These are phyloP conservation scores for Cornus florida DNA, from an alignment of 148 eudicot species.

Conservation along the genomic window DNA sequence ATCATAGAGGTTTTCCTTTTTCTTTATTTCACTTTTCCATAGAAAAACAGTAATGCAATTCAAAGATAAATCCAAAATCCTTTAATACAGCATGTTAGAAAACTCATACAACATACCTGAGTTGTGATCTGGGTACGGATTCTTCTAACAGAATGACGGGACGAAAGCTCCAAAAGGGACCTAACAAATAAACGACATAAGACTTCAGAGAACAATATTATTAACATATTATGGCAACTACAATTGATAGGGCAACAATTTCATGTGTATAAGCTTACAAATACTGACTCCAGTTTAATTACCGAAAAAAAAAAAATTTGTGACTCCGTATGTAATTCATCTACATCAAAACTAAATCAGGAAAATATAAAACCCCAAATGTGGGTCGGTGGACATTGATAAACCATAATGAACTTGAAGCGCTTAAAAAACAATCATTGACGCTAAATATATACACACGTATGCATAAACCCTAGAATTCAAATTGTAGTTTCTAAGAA, in stretches of 20 bases:
- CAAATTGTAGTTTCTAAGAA: neutral
- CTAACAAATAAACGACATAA: conserved; percentile 24
- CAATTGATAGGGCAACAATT: neutral
- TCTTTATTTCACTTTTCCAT: neutral
- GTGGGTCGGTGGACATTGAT: neutral
- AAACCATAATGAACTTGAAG: neutral
- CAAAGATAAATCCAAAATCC: neutral
- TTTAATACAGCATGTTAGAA: neutral
- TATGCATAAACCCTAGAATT: neutral
- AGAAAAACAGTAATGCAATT: neutral
- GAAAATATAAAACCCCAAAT: neutral
- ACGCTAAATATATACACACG: neutral
- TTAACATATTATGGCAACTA: neutral
- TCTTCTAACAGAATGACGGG: conserved; percentile 40
- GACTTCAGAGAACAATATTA: neutral
- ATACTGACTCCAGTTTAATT: neutral
- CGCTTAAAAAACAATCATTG: neutral
- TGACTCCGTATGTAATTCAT: neutral
- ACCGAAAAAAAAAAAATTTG: too few species aligned
- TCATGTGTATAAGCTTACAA: neutral
- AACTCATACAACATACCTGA: conserved; percentile 38
- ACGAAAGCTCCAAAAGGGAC: conserved; percentile 56
- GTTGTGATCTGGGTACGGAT: conserved; percentile 33
- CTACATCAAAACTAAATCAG: neutral
- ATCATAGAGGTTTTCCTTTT: too few species aligned